Conservation (phyloP, 768 basidiomycete genomes). For the Agaricus sinodeliciosus region DNA sequence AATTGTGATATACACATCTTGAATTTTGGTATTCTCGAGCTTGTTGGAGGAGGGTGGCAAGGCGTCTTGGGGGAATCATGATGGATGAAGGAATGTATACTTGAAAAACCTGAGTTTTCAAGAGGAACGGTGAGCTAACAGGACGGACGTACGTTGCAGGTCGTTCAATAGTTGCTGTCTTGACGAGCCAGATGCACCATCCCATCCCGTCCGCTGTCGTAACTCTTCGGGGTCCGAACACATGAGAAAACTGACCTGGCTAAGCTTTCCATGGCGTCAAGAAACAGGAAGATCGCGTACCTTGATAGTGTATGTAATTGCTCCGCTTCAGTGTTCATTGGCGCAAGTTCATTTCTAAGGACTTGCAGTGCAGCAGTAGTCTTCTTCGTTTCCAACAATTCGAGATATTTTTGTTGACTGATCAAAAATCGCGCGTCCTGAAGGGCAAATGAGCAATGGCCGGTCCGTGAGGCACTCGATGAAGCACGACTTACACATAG, state of each 20-base stretch:
- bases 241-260: constrained; percentile 72
- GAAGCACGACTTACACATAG: constrained; percentile 49
- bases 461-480: neutral
- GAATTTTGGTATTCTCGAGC: constrained; percentile 75
- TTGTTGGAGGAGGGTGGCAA: constrained; percentile 80
- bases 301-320: constrained; percentile 85
- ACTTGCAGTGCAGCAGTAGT: constrained; percentile 80
- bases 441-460: constrained; percentile 4
- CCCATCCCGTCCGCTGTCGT: constrained; percentile 77
- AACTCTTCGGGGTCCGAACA: constrained; percentile 82
- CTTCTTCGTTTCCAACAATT: constrained; percentile 77
- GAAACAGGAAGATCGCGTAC: constrained; percentile 29
- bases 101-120: constrained; percentile 22
- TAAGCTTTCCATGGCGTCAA: neutral
- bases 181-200: constrained; percentile 79
- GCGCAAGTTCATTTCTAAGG: constrained; percentile 83
- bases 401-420: constrained; percentile 93
- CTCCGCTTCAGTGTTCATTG: constrained; percentile 71
- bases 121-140: neutral
- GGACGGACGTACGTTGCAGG: constrained; percentile 63
- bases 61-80: constrained; percentile 90
- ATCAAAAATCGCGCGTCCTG: constrained; percentile 85
- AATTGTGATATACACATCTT: constrained; percentile 84
- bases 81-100: constrained; percentile 85
- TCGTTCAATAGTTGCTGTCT: constrained; percentile 67